phyloP scores from a whole-genome alignment of 106 monocot genomes.

The Triglochin maritima region DNA sequence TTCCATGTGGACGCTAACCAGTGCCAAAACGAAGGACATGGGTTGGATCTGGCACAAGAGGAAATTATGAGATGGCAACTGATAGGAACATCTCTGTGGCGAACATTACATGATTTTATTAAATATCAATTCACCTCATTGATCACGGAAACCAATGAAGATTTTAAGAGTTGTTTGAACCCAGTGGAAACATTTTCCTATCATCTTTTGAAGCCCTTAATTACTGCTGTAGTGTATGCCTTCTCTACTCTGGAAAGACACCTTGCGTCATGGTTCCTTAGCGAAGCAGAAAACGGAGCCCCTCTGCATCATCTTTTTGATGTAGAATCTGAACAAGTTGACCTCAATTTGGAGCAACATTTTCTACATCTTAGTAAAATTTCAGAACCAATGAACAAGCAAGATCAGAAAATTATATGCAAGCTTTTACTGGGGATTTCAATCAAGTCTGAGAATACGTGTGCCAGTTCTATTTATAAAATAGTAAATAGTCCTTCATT shows the following conservation, averaged over 20 bases:
- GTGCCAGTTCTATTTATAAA: conserved; percentile 31
- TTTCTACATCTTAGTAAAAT: background rate
- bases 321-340: conserved; percentile 10
- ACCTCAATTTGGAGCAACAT: too few species aligned
- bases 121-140: conserved; percentile 27
- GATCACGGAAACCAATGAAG: conserved; percentile 11
- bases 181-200: conserved; percentile 12
- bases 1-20: conserved; percentile 4
- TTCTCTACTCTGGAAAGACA: conserved; percentile 51
- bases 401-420: conserved; percentile 21
- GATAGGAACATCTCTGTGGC: conserved; percentile 55
- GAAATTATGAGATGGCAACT: conserved; percentile 61
- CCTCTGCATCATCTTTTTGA: conserved; percentile 29
- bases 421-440: conserved; percentile 45
- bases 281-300: conserved; percentile 32
- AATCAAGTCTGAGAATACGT: conserved; percentile 34
- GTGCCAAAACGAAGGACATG: conserved; percentile 13
- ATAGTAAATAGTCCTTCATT: conserved; percentile 32
- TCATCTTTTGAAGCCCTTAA: conserved; percentile 21
- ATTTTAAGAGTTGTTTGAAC: conserved; percentile 10
- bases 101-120: conserved; percentile 28
- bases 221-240: conserved; percentile 30
- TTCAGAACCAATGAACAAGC: conserved; percentile 20
- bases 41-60: conserved; percentile 7
- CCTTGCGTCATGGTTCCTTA: conserved; percentile 38